A percentile compares a stretch with the other conserved stretches of the same genome.
Conservation (phyloP, 306 rosid genomes). For the Inga laurina region DNA sequence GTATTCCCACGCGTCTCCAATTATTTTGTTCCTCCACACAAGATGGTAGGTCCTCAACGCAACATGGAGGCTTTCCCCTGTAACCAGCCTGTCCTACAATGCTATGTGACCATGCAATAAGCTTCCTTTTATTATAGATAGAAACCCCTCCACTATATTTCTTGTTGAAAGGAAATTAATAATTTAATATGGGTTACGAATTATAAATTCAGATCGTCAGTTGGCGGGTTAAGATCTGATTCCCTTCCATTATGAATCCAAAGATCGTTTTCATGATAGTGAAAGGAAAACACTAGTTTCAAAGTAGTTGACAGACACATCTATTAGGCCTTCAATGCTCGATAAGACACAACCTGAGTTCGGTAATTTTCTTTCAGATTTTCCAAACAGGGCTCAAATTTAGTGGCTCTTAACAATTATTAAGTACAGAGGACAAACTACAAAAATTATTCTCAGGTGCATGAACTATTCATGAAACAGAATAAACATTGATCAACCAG, state of each 20-base stretch:
- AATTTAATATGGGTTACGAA: background rate
- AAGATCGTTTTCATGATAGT: background rate
- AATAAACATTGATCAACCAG: background rate
- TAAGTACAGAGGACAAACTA: background rate
- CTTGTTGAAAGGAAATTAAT: background rate
- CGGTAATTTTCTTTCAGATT: background rate
- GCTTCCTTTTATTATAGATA: background rate
- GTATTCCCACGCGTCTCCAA: background rate
- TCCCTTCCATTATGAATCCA: slow-evolving; percentile 6
- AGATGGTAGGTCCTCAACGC: background rate
- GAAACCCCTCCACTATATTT: background rate
- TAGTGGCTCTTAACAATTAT: background rate
- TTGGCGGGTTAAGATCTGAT: background rate
- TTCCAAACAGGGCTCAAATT: background rate
- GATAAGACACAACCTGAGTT: background rate
- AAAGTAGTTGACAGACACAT: background rate
- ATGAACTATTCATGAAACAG: slow-evolving; percentile 3
- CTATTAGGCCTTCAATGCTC: slow-evolving; percentile 5
- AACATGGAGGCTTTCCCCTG: background rate
- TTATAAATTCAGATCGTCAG: background rate
- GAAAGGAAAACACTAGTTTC: slow-evolving; percentile 1
- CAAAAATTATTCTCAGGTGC: background rate
- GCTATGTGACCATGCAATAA: background rate
- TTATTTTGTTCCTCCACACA: background rate
- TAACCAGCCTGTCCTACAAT: background rate